Conservation (phyloP, 2,329 filamentous ascomycete genomes). For the Ophiobolus disseminans region DNA sequence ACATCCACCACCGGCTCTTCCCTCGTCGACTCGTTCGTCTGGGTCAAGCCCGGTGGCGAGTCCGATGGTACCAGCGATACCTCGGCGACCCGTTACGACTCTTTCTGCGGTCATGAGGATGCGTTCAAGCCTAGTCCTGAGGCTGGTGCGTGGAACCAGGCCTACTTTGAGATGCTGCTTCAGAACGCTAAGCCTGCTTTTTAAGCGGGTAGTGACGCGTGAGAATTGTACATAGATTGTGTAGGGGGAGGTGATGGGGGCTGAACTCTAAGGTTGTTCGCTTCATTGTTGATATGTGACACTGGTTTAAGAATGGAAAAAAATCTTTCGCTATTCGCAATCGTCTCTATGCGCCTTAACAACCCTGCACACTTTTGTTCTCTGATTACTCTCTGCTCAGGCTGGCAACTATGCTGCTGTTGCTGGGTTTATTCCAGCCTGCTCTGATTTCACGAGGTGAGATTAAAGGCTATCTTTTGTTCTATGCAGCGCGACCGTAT, state of each 20-base stretch:
- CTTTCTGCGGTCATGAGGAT: slow-evolving; percentile 63
- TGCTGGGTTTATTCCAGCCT: too few species aligned
- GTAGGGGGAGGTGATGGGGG: not conserved
- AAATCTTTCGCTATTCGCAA: too few species aligned
- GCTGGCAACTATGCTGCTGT: too few species aligned
- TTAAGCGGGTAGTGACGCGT: slow-evolving; percentile 17
- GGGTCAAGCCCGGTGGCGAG: slow-evolving; percentile 72
- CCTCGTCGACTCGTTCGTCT: slow-evolving; percentile 71
- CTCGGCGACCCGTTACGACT: slow-evolving; percentile 60
- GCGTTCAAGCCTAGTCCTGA: slow-evolving; percentile 70
- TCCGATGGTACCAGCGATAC: slow-evolving; percentile 56
- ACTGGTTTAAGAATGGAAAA: too few species aligned
- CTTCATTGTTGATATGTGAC: too few species aligned
- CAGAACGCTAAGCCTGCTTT: slow-evolving; percentile 50
- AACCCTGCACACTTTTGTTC: too few species aligned
- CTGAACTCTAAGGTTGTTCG: too few species aligned
- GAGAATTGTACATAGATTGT: slow-evolving; percentile 19
- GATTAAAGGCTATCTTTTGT: too few species aligned
- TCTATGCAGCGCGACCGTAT: too few species aligned
- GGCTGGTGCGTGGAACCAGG: slow-evolving; percentile 71
- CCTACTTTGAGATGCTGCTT: slow-evolving; percentile 49
- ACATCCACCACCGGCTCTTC: slow-evolving; percentile 65
- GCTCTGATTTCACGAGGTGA: too few species aligned
- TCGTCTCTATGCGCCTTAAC: too few species aligned
- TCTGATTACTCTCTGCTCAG: too few species aligned